Conservation (phyloP, 2,329 filamentous ascomycete genomes). For the Epichloe bromicola region DNA sequence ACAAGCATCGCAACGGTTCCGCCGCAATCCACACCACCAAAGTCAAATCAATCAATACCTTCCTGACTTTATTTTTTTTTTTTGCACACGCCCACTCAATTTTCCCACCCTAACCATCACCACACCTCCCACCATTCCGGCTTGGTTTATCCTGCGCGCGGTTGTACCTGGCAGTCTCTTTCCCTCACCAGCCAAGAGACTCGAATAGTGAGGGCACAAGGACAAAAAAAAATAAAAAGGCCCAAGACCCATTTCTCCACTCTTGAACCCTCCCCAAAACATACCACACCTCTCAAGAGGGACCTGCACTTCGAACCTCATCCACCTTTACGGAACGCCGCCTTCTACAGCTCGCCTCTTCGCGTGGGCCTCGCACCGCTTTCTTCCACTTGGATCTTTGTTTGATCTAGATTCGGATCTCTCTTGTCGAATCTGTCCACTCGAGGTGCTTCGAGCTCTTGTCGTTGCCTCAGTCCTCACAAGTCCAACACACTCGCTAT, state of each 20-base stretch:
- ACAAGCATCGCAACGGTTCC: conserved; percentile 13
- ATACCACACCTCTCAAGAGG: conserved; percentile 25
- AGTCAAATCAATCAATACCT: conserved; percentile 5
- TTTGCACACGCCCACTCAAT: conserved; percentile 4
- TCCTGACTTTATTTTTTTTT: not conserved
- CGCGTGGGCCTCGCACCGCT: conserved; percentile 13
- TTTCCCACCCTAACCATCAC: conserved; percentile 1
- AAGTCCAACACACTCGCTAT: not conserved
- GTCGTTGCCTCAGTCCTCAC: conserved; percentile 2
- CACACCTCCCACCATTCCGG: conserved; percentile 17
- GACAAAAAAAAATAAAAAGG: conserved; percentile 27
- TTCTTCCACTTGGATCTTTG: conserved; percentile 4
- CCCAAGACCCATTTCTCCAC: conserved; percentile 33
- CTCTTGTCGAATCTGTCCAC: conserved; percentile 9
- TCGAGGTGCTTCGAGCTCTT: conserved; percentile 4
- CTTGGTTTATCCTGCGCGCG: conserved; percentile 10
- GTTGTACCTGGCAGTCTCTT: conserved; percentile 11
- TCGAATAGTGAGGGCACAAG: conserved; percentile 2
- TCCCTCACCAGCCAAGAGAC: conserved; percentile 10
- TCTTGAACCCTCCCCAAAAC: conserved; percentile 32
- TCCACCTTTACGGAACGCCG: conserved; percentile 22
- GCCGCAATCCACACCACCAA: conserved; percentile 9
- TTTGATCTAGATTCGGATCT: conserved; percentile 2
- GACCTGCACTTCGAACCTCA: conserved; percentile 26
- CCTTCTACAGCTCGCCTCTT: conserved; percentile 13